phyloP scores from a whole-genome alignment of 495 filamentous ascomycete genomes.

The Penicillium cosmopolitanum region DNA sequence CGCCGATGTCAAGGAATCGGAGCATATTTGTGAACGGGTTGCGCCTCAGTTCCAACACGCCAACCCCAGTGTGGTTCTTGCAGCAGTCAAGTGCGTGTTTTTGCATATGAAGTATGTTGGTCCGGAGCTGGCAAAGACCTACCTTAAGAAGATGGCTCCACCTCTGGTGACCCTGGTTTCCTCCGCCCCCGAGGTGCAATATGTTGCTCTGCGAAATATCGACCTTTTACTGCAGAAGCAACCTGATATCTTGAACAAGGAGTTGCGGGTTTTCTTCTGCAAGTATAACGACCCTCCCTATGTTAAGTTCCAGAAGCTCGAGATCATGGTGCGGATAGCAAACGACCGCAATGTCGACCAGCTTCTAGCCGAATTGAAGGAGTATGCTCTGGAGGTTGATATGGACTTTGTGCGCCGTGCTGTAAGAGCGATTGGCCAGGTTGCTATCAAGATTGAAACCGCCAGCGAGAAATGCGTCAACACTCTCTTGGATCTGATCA shows the following conservation, averaged over 20 bases:
- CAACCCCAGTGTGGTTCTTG: conserved; percentile 94
- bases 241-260: conserved; percentile 94
- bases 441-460: conserved; percentile 96
- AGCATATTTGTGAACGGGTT: conserved; percentile 97
- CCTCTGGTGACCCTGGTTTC: conserved; percentile 97
- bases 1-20: conserved; percentile 87
- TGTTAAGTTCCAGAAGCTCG: conserved; percentile 95
- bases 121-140: conserved; percentile 75
- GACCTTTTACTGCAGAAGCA: conserved; percentile 94
- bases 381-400: conserved; percentile 97
- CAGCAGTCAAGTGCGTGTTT: conserved; percentile 97
- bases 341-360: conserved; percentile 98
- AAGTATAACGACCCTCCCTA: conserved; percentile 99
- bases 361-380: conserved; percentile 89
- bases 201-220: conserved; percentile 94
- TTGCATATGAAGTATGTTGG: conserved; percentile 89
- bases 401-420: conserved; percentile 98
- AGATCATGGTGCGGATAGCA: conserved; percentile 99
- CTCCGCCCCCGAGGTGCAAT: conserved; percentile 95
- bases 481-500: conserved; percentile 87
- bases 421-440: conserved; percentile 93
- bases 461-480: conserved; percentile 95
- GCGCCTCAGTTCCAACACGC: conserved; percentile 98
- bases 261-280: conserved; percentile 98
- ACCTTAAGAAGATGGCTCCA: conserved; percentile 97